Evolutionary conservation across 805 yeast species (phyloP).

Genomic region (Tanozyma kutaoensis): DNA sequence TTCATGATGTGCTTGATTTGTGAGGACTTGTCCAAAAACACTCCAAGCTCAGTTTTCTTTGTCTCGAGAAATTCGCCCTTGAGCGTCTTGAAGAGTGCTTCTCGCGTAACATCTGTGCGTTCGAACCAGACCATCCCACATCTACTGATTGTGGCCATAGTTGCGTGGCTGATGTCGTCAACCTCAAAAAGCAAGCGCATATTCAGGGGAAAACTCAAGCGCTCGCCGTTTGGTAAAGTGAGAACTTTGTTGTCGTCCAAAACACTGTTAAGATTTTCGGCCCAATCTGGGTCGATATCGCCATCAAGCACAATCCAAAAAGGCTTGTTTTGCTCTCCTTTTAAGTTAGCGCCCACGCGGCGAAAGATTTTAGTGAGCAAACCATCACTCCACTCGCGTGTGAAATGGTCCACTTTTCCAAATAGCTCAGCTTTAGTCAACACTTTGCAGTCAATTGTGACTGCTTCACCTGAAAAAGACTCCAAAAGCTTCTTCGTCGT

Average conservation of each 20-base stretch:
- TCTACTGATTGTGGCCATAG: slow-evolving; percentile 86
- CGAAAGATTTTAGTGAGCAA: slow-evolving; percentile 58
- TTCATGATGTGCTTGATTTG: slow-evolving; percentile 39
- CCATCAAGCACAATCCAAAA: slow-evolving; percentile 86
- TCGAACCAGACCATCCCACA: slow-evolving; percentile 83
- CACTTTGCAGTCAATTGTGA: slow-evolving; percentile 64
- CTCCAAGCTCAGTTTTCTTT: no score
- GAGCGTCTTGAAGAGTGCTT: no score
- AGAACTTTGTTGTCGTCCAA: slow-evolving; percentile 75
- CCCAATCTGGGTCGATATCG: slow-evolving; percentile 90
- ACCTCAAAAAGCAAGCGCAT: slow-evolving; percentile 68
- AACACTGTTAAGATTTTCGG: slow-evolving; percentile 80
- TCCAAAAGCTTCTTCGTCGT: slow-evolving; percentile 35
- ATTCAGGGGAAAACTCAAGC: slow-evolving; percentile 52
- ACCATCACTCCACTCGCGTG: slow-evolving; percentile 92
- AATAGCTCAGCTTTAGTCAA: slow-evolving; percentile 50
- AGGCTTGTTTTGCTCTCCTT: slow-evolving; percentile 43
- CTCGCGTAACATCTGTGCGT: no score
- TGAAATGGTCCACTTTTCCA: slow-evolving; percentile 60
- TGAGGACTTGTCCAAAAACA: slow-evolving; percentile 12
- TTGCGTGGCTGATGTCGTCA: slow-evolving; percentile 48
- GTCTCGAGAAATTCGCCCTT: no score
- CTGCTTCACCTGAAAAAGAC: slow-evolving; percentile 27
- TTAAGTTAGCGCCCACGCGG: slow-evolving; percentile 34
- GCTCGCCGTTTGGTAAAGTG: slow-evolving; percentile 84